Base-by-base conservation (phyloP, 441 rosid species). In the Erodium trifolium region DNA sequence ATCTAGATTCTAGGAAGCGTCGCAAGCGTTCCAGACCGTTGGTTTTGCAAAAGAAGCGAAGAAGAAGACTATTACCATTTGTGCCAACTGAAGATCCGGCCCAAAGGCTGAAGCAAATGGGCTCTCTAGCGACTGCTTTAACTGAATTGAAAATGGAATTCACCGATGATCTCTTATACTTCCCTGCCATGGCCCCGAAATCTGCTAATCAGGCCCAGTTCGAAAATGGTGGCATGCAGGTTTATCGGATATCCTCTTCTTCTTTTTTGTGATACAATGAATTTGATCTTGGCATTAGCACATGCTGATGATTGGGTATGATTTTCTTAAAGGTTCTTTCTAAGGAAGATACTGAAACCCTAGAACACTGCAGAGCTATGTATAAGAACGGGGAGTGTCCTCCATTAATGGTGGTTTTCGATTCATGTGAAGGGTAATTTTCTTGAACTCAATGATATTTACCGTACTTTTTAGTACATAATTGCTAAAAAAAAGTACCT, bases 161-260 rank as follows among this genome's bases (percentile, higher is more conserved):
- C 70, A 77, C 87, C 60, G 91, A 87, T 72, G 82, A 78, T 43
- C 82, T 91, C 43, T 82, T 75, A 69, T 91, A 88, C 80, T 63
- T 67, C 5, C 80, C 87, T 0, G 84, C 85, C 68, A 83, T 87
- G 87, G 91, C 91, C 75, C 87, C 88, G 78, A 80, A 81, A 67
- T 84, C 87, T 73, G 86, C 91, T 18, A 90, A 90, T 79, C 89
- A 80, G 73, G 86, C 97, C 71, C 73, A 79, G 70, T 77, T 81
- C 69, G 97, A 90, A 84, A 76, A 78, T 55, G 97, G 87, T 47
- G 92, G 95, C 72, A 90, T 88, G 94, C 95, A 90, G 97, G 94
- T 90, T 62, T 49, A 39, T 53, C 27, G 27, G 27, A 23, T 23
- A 23, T 23, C 27, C 27, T 23, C 27, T 23, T 23, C n/a, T 23